Evolutionary conservation across 2,329 filamentous ascomycete genomes (phyloP).

Genomic region (Colletotrichum tanaceti): DNA sequence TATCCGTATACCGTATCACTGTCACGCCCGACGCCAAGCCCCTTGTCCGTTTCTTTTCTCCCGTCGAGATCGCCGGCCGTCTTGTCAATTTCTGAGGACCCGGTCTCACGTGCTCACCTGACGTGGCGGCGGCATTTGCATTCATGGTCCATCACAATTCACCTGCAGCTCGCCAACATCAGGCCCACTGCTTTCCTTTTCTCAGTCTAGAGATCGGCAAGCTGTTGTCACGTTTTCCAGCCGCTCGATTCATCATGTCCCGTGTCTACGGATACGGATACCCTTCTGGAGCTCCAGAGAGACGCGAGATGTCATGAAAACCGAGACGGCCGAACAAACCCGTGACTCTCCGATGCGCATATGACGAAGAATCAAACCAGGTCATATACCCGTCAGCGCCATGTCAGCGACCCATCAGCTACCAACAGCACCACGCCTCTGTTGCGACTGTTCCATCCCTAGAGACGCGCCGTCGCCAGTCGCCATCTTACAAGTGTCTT

Average conservation of each 20-base stretch:
- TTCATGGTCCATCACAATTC: conserved; percentile 21
- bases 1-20: too few relatives aligned
- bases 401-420: conserved; percentile 10
- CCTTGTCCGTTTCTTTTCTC: neutral
- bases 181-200: conserved; percentile 5
- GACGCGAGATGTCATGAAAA: conserved; percentile 11
- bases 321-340: neutral
- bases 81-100: conserved; percentile 3
- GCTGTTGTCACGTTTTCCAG: neutral
- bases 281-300: neutral
- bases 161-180: conserved; percentile 32
- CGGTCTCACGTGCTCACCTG: conserved; percentile 20
- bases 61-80: conserved; percentile 15
- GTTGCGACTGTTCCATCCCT: neutral
- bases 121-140: conserved; percentile 23
- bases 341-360: conserved; percentile 20
- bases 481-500: conserved; percentile 11
- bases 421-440: neutral
- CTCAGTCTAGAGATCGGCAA: neutral
- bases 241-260: conserved; percentile 30
- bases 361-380: conserved; percentile 25
- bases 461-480: conserved; percentile 6
- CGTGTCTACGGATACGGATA: too few relatives aligned
- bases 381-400: conserved; percentile 13
- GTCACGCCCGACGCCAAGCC: neutral